Percentiles rank a stretch among this genome's conserved stretches.
phyloP scores from a whole-genome alignment of 257 asterid genomes.

The Solanum appendiculatum region DNA sequence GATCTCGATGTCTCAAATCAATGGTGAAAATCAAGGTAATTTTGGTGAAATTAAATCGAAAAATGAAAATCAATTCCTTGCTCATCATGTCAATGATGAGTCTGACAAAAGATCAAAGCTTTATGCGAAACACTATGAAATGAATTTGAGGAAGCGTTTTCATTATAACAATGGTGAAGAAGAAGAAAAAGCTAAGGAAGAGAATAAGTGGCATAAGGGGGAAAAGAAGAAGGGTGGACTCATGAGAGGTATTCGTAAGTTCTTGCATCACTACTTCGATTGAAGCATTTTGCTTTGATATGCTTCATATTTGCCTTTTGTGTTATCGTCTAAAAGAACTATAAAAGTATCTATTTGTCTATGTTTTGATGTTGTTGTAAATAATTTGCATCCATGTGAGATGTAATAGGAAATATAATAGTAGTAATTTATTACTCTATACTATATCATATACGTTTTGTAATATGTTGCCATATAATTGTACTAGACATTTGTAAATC shows the following conservation, averaged over 20 bases:
- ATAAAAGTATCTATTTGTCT: not conserved
- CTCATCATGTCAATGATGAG: not conserved
- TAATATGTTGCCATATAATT: not conserved
- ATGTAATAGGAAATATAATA: conserved; percentile 1
- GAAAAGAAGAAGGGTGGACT: conserved; percentile 15
- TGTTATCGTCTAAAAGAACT: not conserved
- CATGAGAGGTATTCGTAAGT: conserved; percentile 45
- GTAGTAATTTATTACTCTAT: not conserved
- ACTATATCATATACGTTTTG: not conserved
- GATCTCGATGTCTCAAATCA: not conserved
- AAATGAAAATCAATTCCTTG: not conserved
- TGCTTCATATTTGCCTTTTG: not conserved
- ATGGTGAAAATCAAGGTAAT: not conserved
- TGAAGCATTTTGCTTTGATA: not conserved
- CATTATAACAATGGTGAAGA: not conserved
- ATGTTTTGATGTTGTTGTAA: not conserved
- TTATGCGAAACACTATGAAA: not conserved
- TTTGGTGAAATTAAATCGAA: not conserved
- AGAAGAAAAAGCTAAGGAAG: not conserved
- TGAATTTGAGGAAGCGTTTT: not conserved
- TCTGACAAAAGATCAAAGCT: not conserved
- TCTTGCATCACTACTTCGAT: conserved; percentile 16
- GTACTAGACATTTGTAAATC: not conserved
- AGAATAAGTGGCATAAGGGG: not conserved
- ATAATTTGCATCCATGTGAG: conserved; percentile 11